Evolutionary conservation across 176 grass and related monocot genomes (phyloP).

Genomic region (Dactylis glomerata): DNA sequence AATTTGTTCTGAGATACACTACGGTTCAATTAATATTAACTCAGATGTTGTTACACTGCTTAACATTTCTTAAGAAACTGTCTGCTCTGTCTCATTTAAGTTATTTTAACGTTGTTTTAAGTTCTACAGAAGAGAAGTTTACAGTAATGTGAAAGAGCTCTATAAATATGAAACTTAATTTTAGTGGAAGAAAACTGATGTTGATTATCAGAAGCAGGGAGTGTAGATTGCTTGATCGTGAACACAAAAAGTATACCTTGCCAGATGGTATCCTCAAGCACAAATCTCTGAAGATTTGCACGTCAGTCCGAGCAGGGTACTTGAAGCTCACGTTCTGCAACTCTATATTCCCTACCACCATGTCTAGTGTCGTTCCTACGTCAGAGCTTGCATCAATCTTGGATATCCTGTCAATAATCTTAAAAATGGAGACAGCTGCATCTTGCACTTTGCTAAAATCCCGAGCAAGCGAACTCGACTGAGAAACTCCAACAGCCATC

Average conservation of each 20-base stretch:
- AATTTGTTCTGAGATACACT: not conserved
- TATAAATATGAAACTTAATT: not conserved
- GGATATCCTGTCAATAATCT: slow-evolving; percentile 58
- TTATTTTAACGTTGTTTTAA: not conserved
- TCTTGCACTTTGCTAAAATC: slow-evolving; percentile 66
- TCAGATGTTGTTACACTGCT: not conserved
- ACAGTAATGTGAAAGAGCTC: not conserved
- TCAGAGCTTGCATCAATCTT: slow-evolving; percentile 65
- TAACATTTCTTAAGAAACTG: not conserved
- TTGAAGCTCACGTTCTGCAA: slow-evolving; percentile 63
- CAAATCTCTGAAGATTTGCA: slow-evolving; percentile 73
- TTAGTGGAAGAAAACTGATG: not conserved
- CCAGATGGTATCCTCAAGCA: slow-evolving; percentile 66
- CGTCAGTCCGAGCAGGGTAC: slow-evolving; percentile 56
- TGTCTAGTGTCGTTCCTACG: slow-evolving; percentile 32
- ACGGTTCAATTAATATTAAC: not conserved
- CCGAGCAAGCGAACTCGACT: slow-evolving; percentile 54
- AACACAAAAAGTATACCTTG: slow-evolving; percentile 33
- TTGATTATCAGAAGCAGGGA: not conserved
- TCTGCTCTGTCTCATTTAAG: not conserved
- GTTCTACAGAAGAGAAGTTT: not conserved
- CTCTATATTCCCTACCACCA: slow-evolving; percentile 59
- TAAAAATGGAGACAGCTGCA: slow-evolving; percentile 60
- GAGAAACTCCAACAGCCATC: slow-evolving; percentile 57
- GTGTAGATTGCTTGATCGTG: not conserved